Conservation (phyloP, 1,284 basidiomycete genomes). For the Papiliotrema fonsecae region DNA sequence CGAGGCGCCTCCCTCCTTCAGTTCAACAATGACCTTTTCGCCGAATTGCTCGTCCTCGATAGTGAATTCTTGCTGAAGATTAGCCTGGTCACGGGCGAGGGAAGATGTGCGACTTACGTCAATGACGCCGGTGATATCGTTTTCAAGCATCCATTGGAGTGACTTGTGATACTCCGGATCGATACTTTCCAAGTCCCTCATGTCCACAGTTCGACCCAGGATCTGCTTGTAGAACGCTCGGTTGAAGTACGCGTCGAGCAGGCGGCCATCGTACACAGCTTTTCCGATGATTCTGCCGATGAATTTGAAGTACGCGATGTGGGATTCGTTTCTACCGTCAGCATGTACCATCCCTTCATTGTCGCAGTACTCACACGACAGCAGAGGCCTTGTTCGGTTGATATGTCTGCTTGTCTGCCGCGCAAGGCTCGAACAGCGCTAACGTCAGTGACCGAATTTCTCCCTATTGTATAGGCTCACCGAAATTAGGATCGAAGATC, state of each 20-base stretch:
- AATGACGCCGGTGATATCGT: constrained; percentile 47
- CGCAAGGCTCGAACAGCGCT: constrained; percentile 88
- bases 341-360: constrained; percentile 15
- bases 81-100: background rate
- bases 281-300: constrained; percentile 91
- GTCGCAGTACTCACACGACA: constrained; percentile 50
- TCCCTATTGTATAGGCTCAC: no score
- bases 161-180: constrained; percentile 72
- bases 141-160: constrained; percentile 50
- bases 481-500: constrained; percentile 99
- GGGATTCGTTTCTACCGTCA: constrained; percentile 70
- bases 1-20: constrained; percentile 77
- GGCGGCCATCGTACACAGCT: constrained; percentile 58
- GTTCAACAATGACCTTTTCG: constrained; percentile 73
- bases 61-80: constrained; percentile 46
- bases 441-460: background rate
- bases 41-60: constrained; percentile 67
- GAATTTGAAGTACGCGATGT: constrained; percentile 97
- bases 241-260: constrained; percentile 97
- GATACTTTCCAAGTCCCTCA: constrained; percentile 90
- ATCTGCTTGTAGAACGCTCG: constrained; percentile 91
- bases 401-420: constrained; percentile 88
- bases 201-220: constrained; percentile 84
- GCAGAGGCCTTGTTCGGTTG: constrained; percentile 94
- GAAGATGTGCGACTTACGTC: constrained; percentile 25